phyloP scores from a whole-genome alignment of 768 basidiomycete genomes.

The Amanita phalloides region DNA sequence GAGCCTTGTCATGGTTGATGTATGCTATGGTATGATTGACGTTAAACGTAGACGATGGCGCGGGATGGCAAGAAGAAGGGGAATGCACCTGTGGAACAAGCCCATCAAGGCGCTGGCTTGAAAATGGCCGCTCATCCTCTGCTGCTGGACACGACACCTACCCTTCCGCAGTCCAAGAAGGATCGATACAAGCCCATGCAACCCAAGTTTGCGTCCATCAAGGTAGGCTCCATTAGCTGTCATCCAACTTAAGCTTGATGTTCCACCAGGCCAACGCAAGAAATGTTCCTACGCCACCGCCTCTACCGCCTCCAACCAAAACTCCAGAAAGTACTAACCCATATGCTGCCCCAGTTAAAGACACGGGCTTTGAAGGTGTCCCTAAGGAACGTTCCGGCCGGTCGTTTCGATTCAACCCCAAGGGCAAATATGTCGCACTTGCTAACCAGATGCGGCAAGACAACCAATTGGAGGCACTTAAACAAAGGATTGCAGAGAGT shows the following conservation, averaged over 20 bases:
- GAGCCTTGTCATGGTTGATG: slow-evolving; percentile 9
- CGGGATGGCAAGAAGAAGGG: slow-evolving; percentile 44
- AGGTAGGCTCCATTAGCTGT: slow-evolving; percentile 32
- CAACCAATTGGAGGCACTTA: slow-evolving; percentile 78
- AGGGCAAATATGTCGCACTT: slow-evolving; percentile 81
- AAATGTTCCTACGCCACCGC: slow-evolving; percentile 57
- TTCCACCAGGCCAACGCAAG: slow-evolving; percentile 57
- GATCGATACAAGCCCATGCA: slow-evolving; percentile 98
- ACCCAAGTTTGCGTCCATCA: slow-evolving; percentile 96
- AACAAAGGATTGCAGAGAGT: slow-evolving; percentile 87
- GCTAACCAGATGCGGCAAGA: slow-evolving; percentile 67
- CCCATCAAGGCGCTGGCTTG: slow-evolving; percentile 72
- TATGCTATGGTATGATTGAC: background rate
- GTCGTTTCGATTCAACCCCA: slow-evolving; percentile 78
- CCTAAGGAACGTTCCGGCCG: slow-evolving; percentile 63
- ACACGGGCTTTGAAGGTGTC: slow-evolving; percentile 61
- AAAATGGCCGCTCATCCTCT: slow-evolving; percentile 90
- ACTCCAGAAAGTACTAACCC: slow-evolving; percentile 55
- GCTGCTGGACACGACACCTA: slow-evolving; percentile 55
- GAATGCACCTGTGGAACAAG: slow-evolving; percentile 36
- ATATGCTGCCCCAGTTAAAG: slow-evolving; percentile 55
- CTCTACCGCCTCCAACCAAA: slow-evolving; percentile 27
- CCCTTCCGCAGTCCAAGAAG: slow-evolving; percentile 65
- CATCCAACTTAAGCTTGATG: background rate
- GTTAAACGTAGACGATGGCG: slow-evolving; percentile 34